Evolutionary conservation across 441 rosid genomes (phyloP), one percentile per base, ranked within the genome.

Genomic region (Manihot esculenta): DNA sequence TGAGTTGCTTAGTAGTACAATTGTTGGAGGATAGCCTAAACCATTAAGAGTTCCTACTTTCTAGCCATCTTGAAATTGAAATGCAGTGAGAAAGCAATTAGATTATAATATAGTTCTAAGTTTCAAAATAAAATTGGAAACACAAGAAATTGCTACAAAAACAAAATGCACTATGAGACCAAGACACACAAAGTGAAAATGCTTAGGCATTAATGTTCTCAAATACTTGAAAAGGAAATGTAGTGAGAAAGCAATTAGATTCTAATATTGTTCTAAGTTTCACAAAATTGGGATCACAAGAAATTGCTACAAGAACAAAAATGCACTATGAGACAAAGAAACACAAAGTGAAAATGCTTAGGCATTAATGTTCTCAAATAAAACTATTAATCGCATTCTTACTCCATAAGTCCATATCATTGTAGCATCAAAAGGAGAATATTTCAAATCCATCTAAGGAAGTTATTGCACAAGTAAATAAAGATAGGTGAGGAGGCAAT

Each of bases 401-500:
- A 33, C 35, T 66, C 26, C 21, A 53, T 10, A 66, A 33, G 21
- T 66, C 26, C 21, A 53, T 10, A 66, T 17, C 63, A 44, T 68
- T 42, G 26, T 33, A 56, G 11, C 21, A 56, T 49, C 24, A 30
- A 30, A 69, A 21, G 5, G 4, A 12, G 58, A 45, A 58, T 20
- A 58, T 27, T 58, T 26, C 45, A 58, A 23, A 45, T 12, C 18
- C 9, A 57, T 45, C n/a, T 0, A 57, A 66, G 48, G 13, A 21
- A 7, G 5, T 30, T 30, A 30, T 30, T 30, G 35, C 35, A 30
- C 35, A 30, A 30, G 35, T 30, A 30, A 30, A 30, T 35, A 17
- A 55, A 21, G 47, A 56, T 21, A 27, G 26, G 68, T 23, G 24
- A 48, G 64, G 73, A 45, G 44, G 10, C 42, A 59, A 59, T 47